phyloP scores from a whole-genome alignment of 176 grass and related monocot genomes.

The Paspalum notatum region DNA sequence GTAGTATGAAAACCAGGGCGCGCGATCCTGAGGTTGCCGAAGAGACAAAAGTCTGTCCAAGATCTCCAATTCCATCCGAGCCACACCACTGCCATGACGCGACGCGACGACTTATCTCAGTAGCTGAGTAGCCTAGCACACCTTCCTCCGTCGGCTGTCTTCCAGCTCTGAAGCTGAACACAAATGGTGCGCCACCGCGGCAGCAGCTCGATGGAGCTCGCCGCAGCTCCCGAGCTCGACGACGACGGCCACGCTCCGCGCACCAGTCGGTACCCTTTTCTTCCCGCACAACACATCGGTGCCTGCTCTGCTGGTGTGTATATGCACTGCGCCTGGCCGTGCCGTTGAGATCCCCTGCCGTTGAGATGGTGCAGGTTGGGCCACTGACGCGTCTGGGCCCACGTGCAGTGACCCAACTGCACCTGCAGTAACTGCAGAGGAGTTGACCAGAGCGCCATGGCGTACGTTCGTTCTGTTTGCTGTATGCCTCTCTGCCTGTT shows the following conservation, averaged over 20 bases:
- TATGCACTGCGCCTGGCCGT: too few species aligned
- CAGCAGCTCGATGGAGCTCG: conserved; percentile 7
- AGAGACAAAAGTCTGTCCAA: too few species aligned
- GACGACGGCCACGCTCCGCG: conserved; percentile 49
- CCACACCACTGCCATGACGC: not conserved
- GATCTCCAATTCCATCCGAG: not conserved
- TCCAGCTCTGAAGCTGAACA: not conserved
- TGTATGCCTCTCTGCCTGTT: not conserved
- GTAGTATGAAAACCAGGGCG: not conserved
- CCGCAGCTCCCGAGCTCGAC: conserved; percentile 21
- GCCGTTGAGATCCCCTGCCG: too few species aligned
- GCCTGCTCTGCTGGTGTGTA: too few species aligned
- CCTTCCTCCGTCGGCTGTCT: not conserved
- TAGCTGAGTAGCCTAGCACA: too few species aligned
- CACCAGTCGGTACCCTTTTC: not conserved
- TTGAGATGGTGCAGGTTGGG: too few species aligned
- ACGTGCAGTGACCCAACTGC: too few species aligned
- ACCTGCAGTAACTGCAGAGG: too few species aligned
- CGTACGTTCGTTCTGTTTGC: too few species aligned
- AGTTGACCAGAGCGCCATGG: not conserved
- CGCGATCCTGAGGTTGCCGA: too few species aligned
- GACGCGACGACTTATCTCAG: not conserved
- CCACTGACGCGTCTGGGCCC: too few species aligned
- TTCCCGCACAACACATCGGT: not conserved
- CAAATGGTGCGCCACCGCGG: not conserved